Evolutionary conservation across 2,329 filamentous ascomycete genomes (phyloP).

Genomic region (Mycosphaerella arachidis): DNA sequence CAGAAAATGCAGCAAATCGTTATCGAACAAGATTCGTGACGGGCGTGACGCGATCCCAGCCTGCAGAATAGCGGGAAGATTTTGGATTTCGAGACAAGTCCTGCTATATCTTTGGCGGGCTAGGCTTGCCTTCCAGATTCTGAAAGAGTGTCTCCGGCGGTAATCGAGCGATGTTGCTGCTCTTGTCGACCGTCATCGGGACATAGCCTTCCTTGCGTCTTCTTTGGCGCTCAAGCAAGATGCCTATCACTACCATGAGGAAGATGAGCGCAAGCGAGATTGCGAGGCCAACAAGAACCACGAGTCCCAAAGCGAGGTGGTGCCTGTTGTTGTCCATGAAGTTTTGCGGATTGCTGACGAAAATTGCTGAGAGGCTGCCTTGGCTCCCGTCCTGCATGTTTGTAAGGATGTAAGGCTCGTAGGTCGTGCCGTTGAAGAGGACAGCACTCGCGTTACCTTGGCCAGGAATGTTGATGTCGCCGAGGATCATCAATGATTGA

Average conservation of each 20-base stretch:
- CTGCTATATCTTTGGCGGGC: conserved; percentile 19
- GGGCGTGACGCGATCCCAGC: conserved; percentile 5
- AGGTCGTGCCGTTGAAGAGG: conserved; percentile 76
- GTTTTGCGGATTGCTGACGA: conserved; percentile 70
- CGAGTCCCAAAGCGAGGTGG: conserved; percentile 66
- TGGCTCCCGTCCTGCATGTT: conserved; percentile 58
- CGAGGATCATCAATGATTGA: conserved; percentile 78
- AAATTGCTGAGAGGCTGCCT: conserved; percentile 75
- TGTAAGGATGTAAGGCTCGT: conserved; percentile 76
- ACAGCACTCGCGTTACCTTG: conserved; percentile 82
- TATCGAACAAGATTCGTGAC: conserved; percentile 4
- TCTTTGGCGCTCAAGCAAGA: conserved; percentile 69
- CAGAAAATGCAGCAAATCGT: not conserved
- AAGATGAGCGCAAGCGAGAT: conserved; percentile 75
- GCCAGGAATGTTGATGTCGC: conserved; percentile 67
- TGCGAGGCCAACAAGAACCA: conserved; percentile 75
- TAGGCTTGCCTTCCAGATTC: conserved; percentile 25
- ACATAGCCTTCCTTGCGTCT: conserved; percentile 75
- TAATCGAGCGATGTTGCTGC: conserved; percentile 46
- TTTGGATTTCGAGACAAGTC: not conserved
- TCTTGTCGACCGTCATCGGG: conserved; percentile 53
- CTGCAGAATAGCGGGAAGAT: conserved; percentile 1
- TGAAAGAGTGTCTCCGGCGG: conserved; percentile 42
- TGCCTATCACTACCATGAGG: conserved; percentile 68
- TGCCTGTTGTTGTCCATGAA: conserved; percentile 57